Percentiles rank a stretch among this genome's conserved stretches.
Conservation (phyloP, 495 filamentous ascomycete genomes). For the Lophium mytilinum region DNA sequence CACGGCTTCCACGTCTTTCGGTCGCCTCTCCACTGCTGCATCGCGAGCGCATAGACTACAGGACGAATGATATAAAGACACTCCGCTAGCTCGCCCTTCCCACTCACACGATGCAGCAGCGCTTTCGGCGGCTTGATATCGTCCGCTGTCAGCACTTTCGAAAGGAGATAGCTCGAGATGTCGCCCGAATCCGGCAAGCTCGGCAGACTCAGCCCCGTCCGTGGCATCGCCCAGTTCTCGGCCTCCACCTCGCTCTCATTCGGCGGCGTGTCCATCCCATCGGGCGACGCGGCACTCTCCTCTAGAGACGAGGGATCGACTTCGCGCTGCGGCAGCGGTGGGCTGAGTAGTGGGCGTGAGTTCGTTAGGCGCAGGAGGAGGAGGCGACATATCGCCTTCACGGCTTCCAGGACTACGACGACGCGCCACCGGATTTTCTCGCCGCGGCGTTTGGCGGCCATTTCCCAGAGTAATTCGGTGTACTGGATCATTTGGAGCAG, state of each 20-base stretch:
- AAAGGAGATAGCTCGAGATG: constrained; percentile 76
- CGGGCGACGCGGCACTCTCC: constrained; percentile 29
- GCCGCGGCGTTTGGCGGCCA: constrained; percentile 74
- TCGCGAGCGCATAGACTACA: constrained; percentile 76
- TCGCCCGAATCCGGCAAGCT: constrained; percentile 68
- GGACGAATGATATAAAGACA: constrained; percentile 85
- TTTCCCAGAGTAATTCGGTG: constrained; percentile 81
- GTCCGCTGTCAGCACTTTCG: constrained; percentile 88
- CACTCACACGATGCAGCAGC: constrained; percentile 68
- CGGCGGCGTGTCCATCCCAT: constrained; percentile 37
- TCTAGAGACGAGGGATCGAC: constrained; percentile 56
- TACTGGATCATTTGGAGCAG: constrained; percentile 85
- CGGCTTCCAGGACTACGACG: constrained; percentile 73
- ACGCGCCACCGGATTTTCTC: constrained; percentile 83
- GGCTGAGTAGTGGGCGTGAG: constrained; percentile 73
- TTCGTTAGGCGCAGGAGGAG: constrained; percentile 77
- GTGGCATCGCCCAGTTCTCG: constrained; percentile 83
- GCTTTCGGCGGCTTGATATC: constrained; percentile 86
- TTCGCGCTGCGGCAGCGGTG: constrained; percentile 80
- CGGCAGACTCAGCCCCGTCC: constrained; percentile 78
- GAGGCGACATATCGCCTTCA: constrained; percentile 82
- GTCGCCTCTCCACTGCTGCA: constrained; percentile 57
- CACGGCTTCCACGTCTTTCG: constrained; percentile 77
- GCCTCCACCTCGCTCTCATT: constrained; percentile 39
- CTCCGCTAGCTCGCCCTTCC: constrained; percentile 68